Evolutionary conservation across 1,284 basidiomycete genomes (phyloP).

Genomic region (Prillingera fragicola): DNA sequence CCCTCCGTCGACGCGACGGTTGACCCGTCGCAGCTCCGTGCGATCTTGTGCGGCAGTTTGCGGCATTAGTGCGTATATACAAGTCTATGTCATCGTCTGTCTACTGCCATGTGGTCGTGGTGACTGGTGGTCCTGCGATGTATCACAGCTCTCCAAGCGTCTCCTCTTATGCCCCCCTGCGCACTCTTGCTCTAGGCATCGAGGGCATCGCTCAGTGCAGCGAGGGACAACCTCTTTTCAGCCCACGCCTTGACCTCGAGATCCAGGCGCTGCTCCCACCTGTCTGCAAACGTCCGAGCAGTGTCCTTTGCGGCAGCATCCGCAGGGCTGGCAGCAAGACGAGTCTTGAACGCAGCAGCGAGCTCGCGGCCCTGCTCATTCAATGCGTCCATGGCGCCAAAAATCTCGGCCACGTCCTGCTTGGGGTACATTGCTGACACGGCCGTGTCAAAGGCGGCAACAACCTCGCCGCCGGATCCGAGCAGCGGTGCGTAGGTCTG

Average conservation of each 20-base stretch:
- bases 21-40: too few relatives aligned
- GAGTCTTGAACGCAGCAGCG: slow-evolving; percentile 1
- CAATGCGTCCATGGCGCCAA: slow-evolving; percentile 18
- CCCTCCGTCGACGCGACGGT: too few relatives aligned
- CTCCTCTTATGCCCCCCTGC: too few relatives aligned
- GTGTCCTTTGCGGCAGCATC: slow-evolving; percentile 8
- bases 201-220: slow-evolving; percentile 14
- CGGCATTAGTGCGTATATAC: too few relatives aligned
- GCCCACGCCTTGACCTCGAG: slow-evolving; percentile 28
- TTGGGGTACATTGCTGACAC: slow-evolving; percentile 33
- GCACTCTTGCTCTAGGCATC: too few relatives aligned
- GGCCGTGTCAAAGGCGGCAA: slow-evolving; percentile 33
- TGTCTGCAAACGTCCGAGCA: slow-evolving; percentile 15
- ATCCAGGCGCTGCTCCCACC: slow-evolving; percentile 28
- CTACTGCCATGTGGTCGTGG: too few relatives aligned
- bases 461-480: slow-evolving; percentile 9
- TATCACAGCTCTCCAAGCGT: slow-evolving; percentile 4
- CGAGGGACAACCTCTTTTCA: slow-evolving; percentile 18
- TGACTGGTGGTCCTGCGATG: too few relatives aligned
- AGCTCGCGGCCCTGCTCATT: slow-evolving; percentile 13
- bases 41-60: too few relatives aligned
- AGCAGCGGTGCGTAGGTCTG: slow-evolving; percentile 18
- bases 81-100: too few relatives aligned
- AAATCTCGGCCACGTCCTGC: slow-evolving; percentile 35
- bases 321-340: slow-evolving; percentile 2